A percentile compares a stretch with the other conserved stretches of the same genome.
These are phyloP conservation scores for Taphrina deformans DNA, from an alignment of 1,139 yeast genomes.

Conservation along the genomic window DNA sequence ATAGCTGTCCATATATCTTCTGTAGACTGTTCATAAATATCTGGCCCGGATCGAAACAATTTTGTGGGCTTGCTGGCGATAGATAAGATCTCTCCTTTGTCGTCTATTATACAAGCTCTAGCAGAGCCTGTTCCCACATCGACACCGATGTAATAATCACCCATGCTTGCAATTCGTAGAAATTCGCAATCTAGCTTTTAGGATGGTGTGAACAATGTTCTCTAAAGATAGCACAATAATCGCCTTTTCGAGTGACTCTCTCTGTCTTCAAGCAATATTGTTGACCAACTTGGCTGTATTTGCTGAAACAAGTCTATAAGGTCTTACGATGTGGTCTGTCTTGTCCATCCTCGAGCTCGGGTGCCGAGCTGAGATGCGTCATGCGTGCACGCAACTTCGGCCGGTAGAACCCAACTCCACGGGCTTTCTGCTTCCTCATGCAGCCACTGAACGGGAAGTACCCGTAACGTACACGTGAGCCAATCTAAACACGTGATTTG, in stretches of 20 bases:
- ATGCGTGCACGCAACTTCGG: not conserved
- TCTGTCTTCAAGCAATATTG: no score
- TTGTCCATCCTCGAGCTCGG: no score
- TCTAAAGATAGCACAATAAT: no score
- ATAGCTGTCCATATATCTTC: conserved; percentile 76
- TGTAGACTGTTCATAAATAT: conserved; percentile 61
- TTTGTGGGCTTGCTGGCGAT: conserved; percentile 75
- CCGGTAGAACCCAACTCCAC: not conserved
- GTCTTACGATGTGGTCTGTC: no score
- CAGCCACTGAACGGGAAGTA: not conserved
- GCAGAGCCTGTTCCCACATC: conserved; percentile 99
- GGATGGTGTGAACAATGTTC: not conserved
- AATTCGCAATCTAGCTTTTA: not conserved
- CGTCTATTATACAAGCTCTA: conserved; percentile 86
- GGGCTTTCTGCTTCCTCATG: not conserved
- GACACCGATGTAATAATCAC: conserved; percentile 26
- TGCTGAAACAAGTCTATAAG: no score
- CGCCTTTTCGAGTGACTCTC: no score
- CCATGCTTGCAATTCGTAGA: not conserved
- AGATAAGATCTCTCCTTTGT: conserved; percentile 73
- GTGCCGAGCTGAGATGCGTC: not conserved
- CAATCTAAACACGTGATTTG: not conserved
- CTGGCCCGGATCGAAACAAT: conserved; percentile 53
- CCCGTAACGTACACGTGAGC: not conserved
- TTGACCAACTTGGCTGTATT: no score